Percentiles rank a stretch among this genome's conserved stretches.
phyloP scores from a whole-genome alignment of 1,139 yeast species.

The Blastobotrys persicus region DNA sequence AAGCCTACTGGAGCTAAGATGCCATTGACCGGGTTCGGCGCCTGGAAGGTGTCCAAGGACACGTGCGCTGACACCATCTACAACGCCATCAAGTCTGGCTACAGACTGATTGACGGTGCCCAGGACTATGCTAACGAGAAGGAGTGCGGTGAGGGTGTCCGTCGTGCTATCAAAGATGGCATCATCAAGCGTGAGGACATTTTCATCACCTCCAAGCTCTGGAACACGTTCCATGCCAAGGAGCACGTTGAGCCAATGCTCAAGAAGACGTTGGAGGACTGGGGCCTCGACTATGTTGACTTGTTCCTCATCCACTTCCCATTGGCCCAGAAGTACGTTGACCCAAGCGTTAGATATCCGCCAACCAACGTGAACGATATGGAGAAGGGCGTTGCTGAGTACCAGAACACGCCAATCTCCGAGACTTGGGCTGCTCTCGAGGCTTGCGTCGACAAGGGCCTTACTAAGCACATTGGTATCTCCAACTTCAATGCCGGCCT shows the following conservation, averaged over 20 bases:
- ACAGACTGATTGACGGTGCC: slow-evolving; percentile 46
- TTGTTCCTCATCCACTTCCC: slow-evolving; percentile 67
- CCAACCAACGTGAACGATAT: slow-evolving; percentile 63
- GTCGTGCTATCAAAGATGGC: slow-evolving; percentile 41
- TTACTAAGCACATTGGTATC: slow-evolving; percentile 72
- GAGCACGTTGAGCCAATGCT: slow-evolving; percentile 49
- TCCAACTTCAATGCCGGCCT: slow-evolving; percentile 80
- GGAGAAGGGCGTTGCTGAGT: slow-evolving; percentile 48
- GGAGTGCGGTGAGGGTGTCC: slow-evolving; percentile 43
- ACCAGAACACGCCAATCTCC: slow-evolving; percentile 56
- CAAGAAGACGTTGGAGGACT: slow-evolving; percentile 50
- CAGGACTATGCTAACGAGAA: slow-evolving; percentile 43
- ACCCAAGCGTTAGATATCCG: slow-evolving; percentile 68
- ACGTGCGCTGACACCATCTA: slow-evolving; percentile 45
- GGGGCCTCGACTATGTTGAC: slow-evolving; percentile 60
- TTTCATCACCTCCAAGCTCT: slow-evolving; percentile 44
- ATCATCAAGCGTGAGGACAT: slow-evolving; percentile 42
- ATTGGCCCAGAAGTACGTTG: slow-evolving; percentile 48
- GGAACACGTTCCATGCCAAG: slow-evolving; percentile 45
- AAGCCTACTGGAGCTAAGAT: slow-evolving; percentile 40
- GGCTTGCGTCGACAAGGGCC: slow-evolving; percentile 57
- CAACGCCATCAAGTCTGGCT: slow-evolving; percentile 45
- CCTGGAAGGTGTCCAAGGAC: slow-evolving; percentile 45
- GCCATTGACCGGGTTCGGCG: slow-evolving; percentile 51
- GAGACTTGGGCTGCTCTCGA: slow-evolving; percentile 82